Conservation (phyloP, 768 basidiomycete genomes). For the Tylopilus subfusipes region DNA sequence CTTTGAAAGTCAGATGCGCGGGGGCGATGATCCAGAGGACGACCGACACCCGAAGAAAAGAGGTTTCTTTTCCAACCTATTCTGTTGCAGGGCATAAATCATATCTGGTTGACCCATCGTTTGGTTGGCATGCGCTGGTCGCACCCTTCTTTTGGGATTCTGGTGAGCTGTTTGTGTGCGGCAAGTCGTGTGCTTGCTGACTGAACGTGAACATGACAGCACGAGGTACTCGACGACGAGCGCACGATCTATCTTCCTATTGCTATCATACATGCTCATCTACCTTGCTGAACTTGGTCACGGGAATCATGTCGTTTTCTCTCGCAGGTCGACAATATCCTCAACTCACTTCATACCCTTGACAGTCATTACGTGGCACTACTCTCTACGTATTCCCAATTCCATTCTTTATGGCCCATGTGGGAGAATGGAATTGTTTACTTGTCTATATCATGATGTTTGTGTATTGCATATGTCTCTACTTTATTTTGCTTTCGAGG, state of each 20-base stretch:
- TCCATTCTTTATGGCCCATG: slow-evolving; percentile 4
- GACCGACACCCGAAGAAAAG: slow-evolving; percentile 61
- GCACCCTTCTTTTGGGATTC: slow-evolving; percentile 25
- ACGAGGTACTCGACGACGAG: slow-evolving; percentile 31
- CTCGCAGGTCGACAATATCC: slow-evolving; percentile 33
- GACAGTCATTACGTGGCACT: slow-evolving; percentile 28
- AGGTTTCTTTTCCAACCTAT: slow-evolving; percentile 57
- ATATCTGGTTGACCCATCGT: slow-evolving; percentile 24
- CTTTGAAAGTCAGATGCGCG: slow-evolving; percentile 66
- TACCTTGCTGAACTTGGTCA: slow-evolving; percentile 29
- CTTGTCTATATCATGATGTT: slow-evolving; percentile 27
- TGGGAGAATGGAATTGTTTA: slow-evolving; percentile 13
- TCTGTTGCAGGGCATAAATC: slow-evolving; percentile 66
- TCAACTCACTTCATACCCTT: slow-evolving; percentile 23
- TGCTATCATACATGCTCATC: slow-evolving; percentile 34
- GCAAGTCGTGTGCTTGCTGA: background rate
- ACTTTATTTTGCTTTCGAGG: slow-evolving; percentile 29
- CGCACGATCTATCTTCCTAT: slow-evolving; percentile 31
- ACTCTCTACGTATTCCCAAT: slow-evolving; percentile 11
- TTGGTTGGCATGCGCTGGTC: slow-evolving; percentile 28
- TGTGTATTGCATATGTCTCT: slow-evolving; percentile 30
- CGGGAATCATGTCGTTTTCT: slow-evolving; percentile 27
- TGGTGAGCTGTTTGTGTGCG: slow-evolving; percentile 15
- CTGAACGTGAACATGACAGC: slow-evolving; percentile 10
- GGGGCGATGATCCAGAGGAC: slow-evolving; percentile 58